phyloP scores from a whole-genome alignment of 495 filamentous ascomycete genomes.

The Daldinia caldariorum region DNA sequence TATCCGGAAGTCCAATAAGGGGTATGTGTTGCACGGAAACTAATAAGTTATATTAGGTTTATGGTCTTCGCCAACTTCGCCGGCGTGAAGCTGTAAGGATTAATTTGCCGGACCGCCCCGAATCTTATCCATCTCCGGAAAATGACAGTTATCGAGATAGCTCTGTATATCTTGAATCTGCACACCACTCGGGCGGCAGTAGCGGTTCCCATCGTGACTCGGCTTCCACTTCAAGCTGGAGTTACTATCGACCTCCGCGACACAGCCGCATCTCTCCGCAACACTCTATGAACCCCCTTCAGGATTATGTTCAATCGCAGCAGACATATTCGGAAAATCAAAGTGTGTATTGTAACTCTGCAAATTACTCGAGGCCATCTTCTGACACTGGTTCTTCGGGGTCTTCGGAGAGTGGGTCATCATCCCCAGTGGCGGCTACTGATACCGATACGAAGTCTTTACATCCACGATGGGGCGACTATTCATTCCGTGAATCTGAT shows the following conservation, averaged over 20 bases:
- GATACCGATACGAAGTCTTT: slow-evolving; percentile 47
- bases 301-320: not conserved
- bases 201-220: not conserved
- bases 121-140: not conserved
- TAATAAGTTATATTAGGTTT: not conserved
- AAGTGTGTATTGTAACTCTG: not conserved
- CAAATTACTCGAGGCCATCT: not conserved
- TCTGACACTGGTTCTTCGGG: not conserved
- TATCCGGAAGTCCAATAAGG: not conserved
- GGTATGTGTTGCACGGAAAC: not conserved
- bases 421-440: slow-evolving; percentile 41
- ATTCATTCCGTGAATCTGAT: slow-evolving; percentile 35
- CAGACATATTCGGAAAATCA: not conserved
- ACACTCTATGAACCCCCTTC: not conserved
- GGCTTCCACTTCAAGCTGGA: not conserved
- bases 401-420: not conserved
- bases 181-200: not conserved
- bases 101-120: not conserved
- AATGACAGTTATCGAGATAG: not conserved
- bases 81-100: not conserved
- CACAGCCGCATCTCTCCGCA: not conserved
- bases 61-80: not conserved
- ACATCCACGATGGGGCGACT: slow-evolving; percentile 33
- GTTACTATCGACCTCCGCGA: not conserved
- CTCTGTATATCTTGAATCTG: not conserved